Conservation (phyloP, 495 filamentous ascomycete genomes). For the Lepraria neglecta region DNA sequence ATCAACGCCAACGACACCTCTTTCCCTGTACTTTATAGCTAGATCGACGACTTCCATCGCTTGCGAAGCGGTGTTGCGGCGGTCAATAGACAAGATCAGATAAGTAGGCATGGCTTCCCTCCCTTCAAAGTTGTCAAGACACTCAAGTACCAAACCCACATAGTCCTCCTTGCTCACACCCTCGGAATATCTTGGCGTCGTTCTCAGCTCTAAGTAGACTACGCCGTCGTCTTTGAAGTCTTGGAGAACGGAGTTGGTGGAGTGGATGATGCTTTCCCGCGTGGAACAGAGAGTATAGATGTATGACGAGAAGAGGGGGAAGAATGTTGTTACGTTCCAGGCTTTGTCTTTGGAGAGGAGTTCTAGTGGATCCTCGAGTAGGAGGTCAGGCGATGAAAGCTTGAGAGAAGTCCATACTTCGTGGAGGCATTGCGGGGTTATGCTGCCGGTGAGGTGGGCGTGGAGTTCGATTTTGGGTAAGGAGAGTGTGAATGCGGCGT, state of each 20-base stretch:
- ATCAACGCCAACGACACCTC: constrained; percentile 69
- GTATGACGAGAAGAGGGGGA: constrained; percentile 69
- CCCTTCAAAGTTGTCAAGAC: constrained; percentile 47
- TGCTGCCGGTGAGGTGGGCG: constrained; percentile 77
- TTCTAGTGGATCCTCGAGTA: constrained; percentile 59
- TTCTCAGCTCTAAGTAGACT: constrained; percentile 73
- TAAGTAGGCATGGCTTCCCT: constrained; percentile 43
- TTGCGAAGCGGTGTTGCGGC: constrained; percentile 48
- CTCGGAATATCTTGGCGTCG: constrained; percentile 62
- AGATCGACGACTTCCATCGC: constrained; percentile 59
- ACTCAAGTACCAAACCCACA: constrained; percentile 54
- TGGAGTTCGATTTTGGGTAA: constrained; percentile 53
- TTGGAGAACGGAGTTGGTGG: constrained; percentile 62
- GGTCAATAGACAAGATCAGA: constrained; percentile 73
- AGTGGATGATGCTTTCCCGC: constrained; percentile 47
- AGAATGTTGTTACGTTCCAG: constrained; percentile 50
- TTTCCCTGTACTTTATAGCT: constrained; percentile 46
- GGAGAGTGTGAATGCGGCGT: background rate
- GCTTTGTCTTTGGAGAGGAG: constrained; percentile 59
- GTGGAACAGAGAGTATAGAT: constrained; percentile 69
- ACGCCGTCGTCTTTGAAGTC: constrained; percentile 69
- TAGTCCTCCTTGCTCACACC: constrained; percentile 56
- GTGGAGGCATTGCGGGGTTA: constrained; percentile 67
- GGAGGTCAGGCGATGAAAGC: constrained; percentile 42
- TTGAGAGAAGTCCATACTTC: too few relatives aligned